Base-by-base conservation (phyloP, 2,329 filamentous ascomycete species). In the Esteya vermicola region DNA sequence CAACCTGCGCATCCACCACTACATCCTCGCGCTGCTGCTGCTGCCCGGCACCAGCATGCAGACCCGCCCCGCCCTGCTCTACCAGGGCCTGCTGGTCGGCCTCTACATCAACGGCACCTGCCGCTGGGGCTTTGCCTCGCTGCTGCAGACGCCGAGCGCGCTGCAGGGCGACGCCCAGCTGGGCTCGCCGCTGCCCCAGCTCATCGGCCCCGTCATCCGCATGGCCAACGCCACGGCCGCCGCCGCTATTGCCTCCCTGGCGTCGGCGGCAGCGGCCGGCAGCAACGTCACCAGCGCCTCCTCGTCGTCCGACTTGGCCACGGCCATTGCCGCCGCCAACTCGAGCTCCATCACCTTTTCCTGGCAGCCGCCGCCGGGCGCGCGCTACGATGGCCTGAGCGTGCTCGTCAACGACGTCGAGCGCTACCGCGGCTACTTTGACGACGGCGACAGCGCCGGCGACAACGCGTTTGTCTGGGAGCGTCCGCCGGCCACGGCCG, bases 31-130 rank as follows among this genome's bases (percentile, higher is more conserved):
- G 1, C 71, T 98, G 13, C 66, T 96, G 0, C 70, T 98, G 1
- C 71, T 96, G 6, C 85, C 88, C 0, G 91, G 88, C 0, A 96
- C 91, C 0, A 78, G 76, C 39, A 77, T 96, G 57, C 88, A 94
- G 49, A 96, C 84, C 6, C 75, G 91, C 0, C 82, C 85, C 0
- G 80, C 79, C 1, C 65, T 96, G 9, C 58, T 94, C 3, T 96
- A 91, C 53, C 89, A 96, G 57, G 91, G 91, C 10, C 65, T 98
- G 2, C 67, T 98, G 0, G 64, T 96, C 8, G 91, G 91, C 0
- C 70, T 96, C 0, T 96, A 95, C 57, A 79, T 95, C 61, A 95
- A 95, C 55, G 89, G 91, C 39, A 77, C 93, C 44, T 89, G 88
- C 4, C 73, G 89, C 33, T 96, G 91, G 91, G 88, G 88, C 1